phyloP scores from a whole-genome alignment of 306 rosid species.

The Casuarina glauca region DNA sequence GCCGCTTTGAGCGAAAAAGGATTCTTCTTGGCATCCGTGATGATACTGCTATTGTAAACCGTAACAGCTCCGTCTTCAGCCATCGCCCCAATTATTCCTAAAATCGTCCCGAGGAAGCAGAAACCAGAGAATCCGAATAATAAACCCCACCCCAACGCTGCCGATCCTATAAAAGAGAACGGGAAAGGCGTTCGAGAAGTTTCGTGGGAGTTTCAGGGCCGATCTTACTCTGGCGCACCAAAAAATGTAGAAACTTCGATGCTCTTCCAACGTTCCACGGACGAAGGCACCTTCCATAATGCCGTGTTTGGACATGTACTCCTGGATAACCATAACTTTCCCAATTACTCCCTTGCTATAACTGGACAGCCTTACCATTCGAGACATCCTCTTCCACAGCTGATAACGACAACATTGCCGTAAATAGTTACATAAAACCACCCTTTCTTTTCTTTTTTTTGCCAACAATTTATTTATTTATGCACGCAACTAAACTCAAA shows the following conservation, averaged over 20 bases:
- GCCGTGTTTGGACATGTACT: background rate
- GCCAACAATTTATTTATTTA: too few species aligned
- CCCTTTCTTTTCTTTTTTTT: too few species aligned
- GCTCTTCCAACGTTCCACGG: background rate
- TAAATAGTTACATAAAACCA: too few species aligned
- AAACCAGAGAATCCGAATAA: background rate
- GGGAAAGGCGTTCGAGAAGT: slow-evolving; percentile 28
- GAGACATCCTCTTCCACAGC: too few species aligned
- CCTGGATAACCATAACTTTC: too few species aligned
- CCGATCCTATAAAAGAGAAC: background rate
- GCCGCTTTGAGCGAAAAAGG: slow-evolving; percentile 45
- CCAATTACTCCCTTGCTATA: too few species aligned
- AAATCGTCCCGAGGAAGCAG: slow-evolving; percentile 23
- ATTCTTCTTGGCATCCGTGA: slow-evolving; percentile 45
- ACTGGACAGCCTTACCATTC: too few species aligned
- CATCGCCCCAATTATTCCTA: slow-evolving; percentile 39
- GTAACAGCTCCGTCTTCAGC: slow-evolving; percentile 57
- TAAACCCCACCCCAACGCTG: too few species aligned
- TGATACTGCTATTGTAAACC: slow-evolving; percentile 46
- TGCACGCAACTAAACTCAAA: too few species aligned
- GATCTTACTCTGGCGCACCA: slow-evolving; percentile 1
- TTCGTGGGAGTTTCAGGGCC: slow-evolving; percentile 19
- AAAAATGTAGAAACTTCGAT: slow-evolving; percentile 34
- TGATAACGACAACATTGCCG: too few species aligned
- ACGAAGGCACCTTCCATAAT: background rate